Percentiles rank a stretch among this genome's conserved stretches.
Conservation (phyloP, 129 eudicot species). For the Centella asiatica region DNA sequence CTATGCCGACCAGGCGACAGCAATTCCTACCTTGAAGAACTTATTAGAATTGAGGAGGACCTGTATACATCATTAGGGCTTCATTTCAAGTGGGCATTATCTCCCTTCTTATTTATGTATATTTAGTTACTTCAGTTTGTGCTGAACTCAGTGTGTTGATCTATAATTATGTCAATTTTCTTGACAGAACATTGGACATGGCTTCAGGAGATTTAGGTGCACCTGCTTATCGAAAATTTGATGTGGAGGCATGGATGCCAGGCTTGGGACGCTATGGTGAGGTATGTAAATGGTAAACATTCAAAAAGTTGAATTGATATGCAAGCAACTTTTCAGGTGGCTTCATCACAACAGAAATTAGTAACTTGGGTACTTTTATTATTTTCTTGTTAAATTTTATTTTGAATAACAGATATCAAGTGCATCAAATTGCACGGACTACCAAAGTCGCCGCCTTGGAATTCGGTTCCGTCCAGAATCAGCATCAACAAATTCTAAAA, state of each 20-base stretch:
- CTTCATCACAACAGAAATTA: background rate
- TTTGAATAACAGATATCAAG: constrained; percentile 93
- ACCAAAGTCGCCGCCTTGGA: constrained; percentile 91
- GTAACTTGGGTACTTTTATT: background rate
- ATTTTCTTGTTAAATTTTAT: background rate
- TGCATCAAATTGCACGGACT: constrained; percentile 96
- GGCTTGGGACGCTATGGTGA: constrained; percentile 95
- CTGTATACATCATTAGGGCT: constrained; percentile 77
- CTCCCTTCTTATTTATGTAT: background rate
- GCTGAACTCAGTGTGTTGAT: background rate
- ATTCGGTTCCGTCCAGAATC: constrained; percentile 79
- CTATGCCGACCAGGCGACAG: constrained; percentile 90
- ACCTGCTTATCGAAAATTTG: constrained; percentile 89
- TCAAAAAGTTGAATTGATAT: background rate
- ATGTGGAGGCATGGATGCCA: constrained; percentile 99
- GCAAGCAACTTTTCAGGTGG: no score
- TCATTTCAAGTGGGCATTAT: constrained; percentile 65
- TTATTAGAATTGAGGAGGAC: constrained; percentile 75
- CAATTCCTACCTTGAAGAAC: constrained; percentile 64
- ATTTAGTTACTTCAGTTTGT: constrained; percentile 1
- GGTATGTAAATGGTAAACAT: constrained; percentile 29
- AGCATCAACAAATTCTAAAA: constrained; percentile 28
- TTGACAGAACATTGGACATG: constrained; percentile 81
- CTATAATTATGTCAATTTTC: background rate
- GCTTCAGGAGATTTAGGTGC: constrained; percentile 94